These are phyloP conservation scores for Psilocybe tampanensis DNA, from an alignment of 768 basidiomycete species.

Conservation along the genomic window DNA sequence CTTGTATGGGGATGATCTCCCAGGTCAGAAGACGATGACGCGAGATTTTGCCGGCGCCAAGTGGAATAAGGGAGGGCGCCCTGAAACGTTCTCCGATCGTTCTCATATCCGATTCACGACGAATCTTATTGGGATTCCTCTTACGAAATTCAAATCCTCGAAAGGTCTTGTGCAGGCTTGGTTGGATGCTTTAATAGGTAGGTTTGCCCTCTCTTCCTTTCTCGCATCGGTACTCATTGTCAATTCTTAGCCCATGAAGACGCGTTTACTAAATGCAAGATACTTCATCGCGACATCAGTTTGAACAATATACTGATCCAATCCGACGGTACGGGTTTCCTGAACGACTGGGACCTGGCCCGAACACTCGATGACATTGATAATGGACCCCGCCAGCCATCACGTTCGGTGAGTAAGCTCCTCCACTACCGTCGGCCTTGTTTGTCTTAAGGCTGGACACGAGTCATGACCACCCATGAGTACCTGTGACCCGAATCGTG, in stretches of 20 bases:
- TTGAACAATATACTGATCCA: slow-evolving; percentile 24
- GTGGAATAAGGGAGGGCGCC: background rate
- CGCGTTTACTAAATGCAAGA: slow-evolving; percentile 13
- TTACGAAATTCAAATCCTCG: too few relatives aligned
- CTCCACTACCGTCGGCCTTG: background rate
- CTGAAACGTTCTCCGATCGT: background rate
- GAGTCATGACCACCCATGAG: too few relatives aligned
- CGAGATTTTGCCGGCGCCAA: background rate
- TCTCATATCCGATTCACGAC: too few relatives aligned
- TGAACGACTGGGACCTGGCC: too few relatives aligned
- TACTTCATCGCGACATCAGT: slow-evolving; percentile 32
- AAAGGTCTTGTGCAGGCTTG: background rate
- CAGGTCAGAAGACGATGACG: background rate
- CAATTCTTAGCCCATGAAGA: slow-evolving; percentile 21
- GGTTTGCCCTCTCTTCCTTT: background rate
- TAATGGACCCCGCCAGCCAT: background rate
- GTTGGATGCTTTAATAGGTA: background rate
- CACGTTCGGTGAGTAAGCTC: slow-evolving; percentile 18
- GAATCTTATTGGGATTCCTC: too few relatives aligned
- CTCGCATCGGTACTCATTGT: background rate
- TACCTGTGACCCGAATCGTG: too few relatives aligned
- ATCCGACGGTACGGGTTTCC: slow-evolving; percentile 13
- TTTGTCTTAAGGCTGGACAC: background rate
- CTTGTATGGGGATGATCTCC: slow-evolving; percentile 4
- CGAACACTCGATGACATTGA: background rate